phyloP scores from a whole-genome alignment of 768 basidiomycete species.

The Termitomyces sp. region DNA sequence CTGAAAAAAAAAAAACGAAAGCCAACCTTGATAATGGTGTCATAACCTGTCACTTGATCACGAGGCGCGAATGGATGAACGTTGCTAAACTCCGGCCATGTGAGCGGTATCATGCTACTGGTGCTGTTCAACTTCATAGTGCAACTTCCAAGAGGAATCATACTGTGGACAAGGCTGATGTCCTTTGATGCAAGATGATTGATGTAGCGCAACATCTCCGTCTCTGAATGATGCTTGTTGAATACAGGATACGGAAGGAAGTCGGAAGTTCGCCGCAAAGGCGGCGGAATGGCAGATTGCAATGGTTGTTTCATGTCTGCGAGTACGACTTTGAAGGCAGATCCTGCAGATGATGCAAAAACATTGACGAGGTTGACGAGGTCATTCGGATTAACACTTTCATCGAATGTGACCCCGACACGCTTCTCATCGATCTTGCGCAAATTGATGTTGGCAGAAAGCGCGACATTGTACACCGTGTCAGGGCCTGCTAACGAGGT shows the following conservation, averaged over 20 bases:
- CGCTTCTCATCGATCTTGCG: slow-evolving; percentile 68
- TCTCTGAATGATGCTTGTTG: slow-evolving; percentile 97
- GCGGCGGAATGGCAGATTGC: slow-evolving; percentile 47
- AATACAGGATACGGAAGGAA: slow-evolving; percentile 89
- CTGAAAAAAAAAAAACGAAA: neutral
- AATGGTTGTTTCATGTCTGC: slow-evolving; percentile 44
- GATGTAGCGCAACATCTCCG: slow-evolving; percentile 97
- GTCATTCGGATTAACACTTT: slow-evolving; percentile 77
- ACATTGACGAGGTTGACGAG: slow-evolving; percentile 76
- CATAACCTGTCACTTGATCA: slow-evolving; percentile 89
- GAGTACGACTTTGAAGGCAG: slow-evolving; percentile 40
- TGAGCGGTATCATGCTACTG: slow-evolving; percentile 95
- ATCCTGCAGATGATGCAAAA: slow-evolving; percentile 63
- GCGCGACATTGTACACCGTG: slow-evolving; percentile 67
- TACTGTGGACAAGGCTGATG: slow-evolving; percentile 89
- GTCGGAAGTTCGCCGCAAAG: slow-evolving; percentile 57
- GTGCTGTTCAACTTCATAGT: slow-evolving; percentile 99
- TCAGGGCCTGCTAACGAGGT: slow-evolving; percentile 56
- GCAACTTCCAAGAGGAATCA: slow-evolving; percentile 95
- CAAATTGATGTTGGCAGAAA: slow-evolving; percentile 74
- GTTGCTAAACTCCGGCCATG: slow-evolving; percentile 87
- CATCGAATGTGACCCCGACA: slow-evolving; percentile 91
- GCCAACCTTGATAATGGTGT: slow-evolving; percentile 68
- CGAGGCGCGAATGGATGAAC: slow-evolving; percentile 93
- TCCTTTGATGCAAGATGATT: slow-evolving; percentile 93